These are phyloP conservation scores for Chaetomium strumarium DNA, from an alignment of 2,329 filamentous ascomycete species.

Conservation along the genomic window DNA sequence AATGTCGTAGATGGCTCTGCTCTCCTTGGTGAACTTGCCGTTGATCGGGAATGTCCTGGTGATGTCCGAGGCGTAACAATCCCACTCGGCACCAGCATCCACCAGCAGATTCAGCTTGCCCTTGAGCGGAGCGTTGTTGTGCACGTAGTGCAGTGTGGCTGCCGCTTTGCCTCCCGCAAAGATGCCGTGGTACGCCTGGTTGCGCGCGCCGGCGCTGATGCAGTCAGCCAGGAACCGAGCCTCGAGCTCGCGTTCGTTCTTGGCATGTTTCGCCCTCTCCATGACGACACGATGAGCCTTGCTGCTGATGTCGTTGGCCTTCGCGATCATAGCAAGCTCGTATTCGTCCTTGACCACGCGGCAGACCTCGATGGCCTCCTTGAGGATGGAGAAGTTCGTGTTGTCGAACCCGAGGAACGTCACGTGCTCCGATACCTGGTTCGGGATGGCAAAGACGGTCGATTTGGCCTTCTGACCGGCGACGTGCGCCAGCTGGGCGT, in stretches of 20 bases:
- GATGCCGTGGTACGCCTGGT: conserved; percentile 85
- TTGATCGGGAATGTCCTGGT: conserved; percentile 83
- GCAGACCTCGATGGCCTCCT: conserved; percentile 61
- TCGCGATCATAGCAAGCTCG: conserved; percentile 66
- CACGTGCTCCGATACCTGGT: conserved; percentile 67
- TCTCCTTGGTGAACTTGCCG: conserved; percentile 64
- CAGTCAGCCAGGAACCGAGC: conserved; percentile 73
- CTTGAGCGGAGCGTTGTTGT: conserved; percentile 64
- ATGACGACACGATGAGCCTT: conserved; percentile 60
- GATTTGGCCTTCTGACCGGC: conserved; percentile 35
- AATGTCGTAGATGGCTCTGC: conserved; percentile 70
- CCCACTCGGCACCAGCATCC: conserved; percentile 75
- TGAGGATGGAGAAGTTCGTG: conserved; percentile 52
- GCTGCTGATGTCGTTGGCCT: conserved; percentile 66
- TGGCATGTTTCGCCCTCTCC: conserved; percentile 54
- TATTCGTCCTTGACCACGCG: conserved; percentile 69
- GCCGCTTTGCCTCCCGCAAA: conserved; percentile 74
- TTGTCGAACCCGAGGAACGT: conserved; percentile 65
- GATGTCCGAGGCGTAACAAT: conserved; percentile 66
- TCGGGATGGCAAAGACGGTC: conserved; percentile 69
- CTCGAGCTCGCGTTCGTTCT: conserved; percentile 78
- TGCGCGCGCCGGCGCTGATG: conserved; percentile 66
- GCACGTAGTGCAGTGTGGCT: conserved; percentile 81
- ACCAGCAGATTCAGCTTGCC: conserved; percentile 75
- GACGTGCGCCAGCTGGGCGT: conserved; percentile 58